These are phyloP conservation scores for Paulownia fortunei DNA, from an alignment of 257 asterid species.

Conservation along the genomic window DNA sequence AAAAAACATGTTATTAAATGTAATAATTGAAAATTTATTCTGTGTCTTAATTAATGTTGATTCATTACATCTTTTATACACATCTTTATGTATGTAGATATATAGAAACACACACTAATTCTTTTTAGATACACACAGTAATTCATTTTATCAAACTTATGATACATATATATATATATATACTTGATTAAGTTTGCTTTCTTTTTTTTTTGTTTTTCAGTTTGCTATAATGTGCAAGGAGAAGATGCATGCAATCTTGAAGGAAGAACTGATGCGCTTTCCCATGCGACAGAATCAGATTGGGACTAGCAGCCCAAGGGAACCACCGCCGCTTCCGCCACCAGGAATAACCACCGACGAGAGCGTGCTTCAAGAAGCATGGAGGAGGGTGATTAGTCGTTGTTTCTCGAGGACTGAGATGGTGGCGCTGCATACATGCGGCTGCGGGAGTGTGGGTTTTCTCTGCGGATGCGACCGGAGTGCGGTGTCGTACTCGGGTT, in stretches of 20 bases:
- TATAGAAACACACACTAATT: too few relatives aligned
- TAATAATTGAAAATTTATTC: too few relatives aligned
- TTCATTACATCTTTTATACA: too few relatives aligned
- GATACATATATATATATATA: too few relatives aligned
- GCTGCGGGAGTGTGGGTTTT: slow-evolving; percentile 31
- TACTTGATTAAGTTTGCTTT: neutral
- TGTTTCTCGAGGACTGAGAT: slow-evolving; percentile 34
- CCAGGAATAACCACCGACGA: slow-evolving; percentile 15
- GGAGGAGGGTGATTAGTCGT: slow-evolving; percentile 38
- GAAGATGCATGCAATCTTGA: slow-evolving; percentile 64
- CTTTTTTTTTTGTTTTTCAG: slow-evolving; percentile 26
- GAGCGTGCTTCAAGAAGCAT: slow-evolving; percentile 31
- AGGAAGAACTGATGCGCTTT: slow-evolving; percentile 45
- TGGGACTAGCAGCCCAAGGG: neutral
- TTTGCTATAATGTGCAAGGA: slow-evolving; percentile 60
- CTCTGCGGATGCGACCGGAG: slow-evolving; percentile 52
- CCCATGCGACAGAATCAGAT: neutral
- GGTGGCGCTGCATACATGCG: slow-evolving; percentile 31
- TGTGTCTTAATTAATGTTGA: too few relatives aligned
- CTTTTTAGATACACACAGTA: too few relatives aligned
- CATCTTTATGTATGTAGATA: too few relatives aligned
- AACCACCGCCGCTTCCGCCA: neutral
- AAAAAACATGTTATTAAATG: too few relatives aligned
- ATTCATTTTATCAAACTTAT: too few relatives aligned
- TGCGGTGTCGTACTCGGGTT: slow-evolving; percentile 46